phyloP scores from a whole-genome alignment of 2,329 filamentous ascomycete genomes.

The Clarireedia sp. region DNA sequence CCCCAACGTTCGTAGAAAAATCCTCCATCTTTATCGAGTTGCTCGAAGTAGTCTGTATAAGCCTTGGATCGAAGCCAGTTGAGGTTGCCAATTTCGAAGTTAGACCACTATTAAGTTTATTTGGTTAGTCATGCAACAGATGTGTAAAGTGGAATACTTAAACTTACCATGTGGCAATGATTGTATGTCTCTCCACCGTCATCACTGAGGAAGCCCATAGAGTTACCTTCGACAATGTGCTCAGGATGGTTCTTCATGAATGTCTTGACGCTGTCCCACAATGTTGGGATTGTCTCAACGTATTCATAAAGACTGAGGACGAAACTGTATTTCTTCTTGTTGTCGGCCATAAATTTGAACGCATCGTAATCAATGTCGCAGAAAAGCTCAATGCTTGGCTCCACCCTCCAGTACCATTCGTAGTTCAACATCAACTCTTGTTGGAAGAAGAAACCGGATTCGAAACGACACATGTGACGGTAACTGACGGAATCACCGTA shows the following conservation, averaged over 20 bases:
- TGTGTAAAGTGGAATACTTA: not conserved
- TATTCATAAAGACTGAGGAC: conserved; percentile 95
- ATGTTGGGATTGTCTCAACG: conserved; percentile 82
- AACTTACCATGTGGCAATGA: conserved; percentile 87
- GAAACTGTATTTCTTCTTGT: conserved; percentile 98
- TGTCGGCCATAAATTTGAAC: conserved; percentile 92
- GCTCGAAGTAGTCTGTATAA: conserved; percentile 86
- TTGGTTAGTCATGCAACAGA: conserved; percentile 20
- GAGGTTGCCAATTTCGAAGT: conserved; percentile 93
- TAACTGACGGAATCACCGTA: conserved; percentile 97
- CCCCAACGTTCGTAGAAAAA: conserved; percentile 99
- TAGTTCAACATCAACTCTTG: conserved; percentile 91
- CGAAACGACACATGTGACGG: conserved; percentile 98
- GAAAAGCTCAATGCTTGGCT: conserved; percentile 92
- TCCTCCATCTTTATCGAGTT: conserved; percentile 81
- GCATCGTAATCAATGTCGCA: conserved; percentile 95
- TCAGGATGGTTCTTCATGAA: conserved; percentile 88
- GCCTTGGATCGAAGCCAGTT: conserved; percentile 85
- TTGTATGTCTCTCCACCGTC: conserved; percentile 91
- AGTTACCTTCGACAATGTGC: conserved; percentile 76
- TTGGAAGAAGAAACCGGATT: conserved; percentile 98
- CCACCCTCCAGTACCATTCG: conserved; percentile 99
- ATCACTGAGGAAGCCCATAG: conserved; percentile 84
- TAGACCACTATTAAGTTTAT: conserved; percentile 70
- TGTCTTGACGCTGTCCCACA: conserved; percentile 92